Evolutionary conservation across 306 rosid genomes (phyloP).

Genomic region (Cicer arietinum): DNA sequence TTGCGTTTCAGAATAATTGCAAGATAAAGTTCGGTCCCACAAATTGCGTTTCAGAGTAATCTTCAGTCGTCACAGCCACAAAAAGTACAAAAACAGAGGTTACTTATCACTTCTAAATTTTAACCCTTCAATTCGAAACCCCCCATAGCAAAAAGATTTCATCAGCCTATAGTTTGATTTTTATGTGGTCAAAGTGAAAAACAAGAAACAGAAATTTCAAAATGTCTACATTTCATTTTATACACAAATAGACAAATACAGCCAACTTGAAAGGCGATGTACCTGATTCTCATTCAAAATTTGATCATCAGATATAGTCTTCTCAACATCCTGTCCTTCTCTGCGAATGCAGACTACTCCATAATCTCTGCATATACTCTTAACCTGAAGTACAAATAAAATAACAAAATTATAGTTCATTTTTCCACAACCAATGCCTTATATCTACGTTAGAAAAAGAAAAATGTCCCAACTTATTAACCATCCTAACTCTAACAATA

Average conservation of each 20-base stretch:
- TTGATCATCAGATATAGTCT: constrained; percentile 39
- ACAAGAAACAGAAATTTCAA: constrained; percentile 26
- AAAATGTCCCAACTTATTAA: constrained; percentile 9
- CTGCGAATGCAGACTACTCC: constrained; percentile 51
- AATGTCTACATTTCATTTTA: constrained; percentile 2
- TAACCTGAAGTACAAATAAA: constrained; percentile 35
- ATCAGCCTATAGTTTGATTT: constrained; percentile 18
- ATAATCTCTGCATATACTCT: constrained; percentile 47
- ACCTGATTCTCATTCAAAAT: constrained; percentile 47
- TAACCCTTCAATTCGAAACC: constrained; percentile 24
- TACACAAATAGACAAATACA: not conserved
- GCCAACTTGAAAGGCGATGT: constrained; percentile 7
- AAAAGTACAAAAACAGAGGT: not conserved
- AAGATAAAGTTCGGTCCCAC: not conserved
- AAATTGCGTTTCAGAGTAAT: not conserved
- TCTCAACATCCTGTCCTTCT: constrained; percentile 51
- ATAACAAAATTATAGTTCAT: constrained; percentile 32
- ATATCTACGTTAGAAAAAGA: not conserved
- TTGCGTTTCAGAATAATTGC: not conserved
- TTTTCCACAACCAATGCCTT: constrained; percentile 25
- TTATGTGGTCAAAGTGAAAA: constrained; percentile 31
- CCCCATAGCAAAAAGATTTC: not conserved
- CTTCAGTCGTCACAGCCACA: not conserved
- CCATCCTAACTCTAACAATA: constrained; percentile 19
- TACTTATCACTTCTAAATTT: not conserved